Evolutionary conservation across 495 filamentous ascomycete species (phyloP).

Genomic region (Zalerion maritima): DNA sequence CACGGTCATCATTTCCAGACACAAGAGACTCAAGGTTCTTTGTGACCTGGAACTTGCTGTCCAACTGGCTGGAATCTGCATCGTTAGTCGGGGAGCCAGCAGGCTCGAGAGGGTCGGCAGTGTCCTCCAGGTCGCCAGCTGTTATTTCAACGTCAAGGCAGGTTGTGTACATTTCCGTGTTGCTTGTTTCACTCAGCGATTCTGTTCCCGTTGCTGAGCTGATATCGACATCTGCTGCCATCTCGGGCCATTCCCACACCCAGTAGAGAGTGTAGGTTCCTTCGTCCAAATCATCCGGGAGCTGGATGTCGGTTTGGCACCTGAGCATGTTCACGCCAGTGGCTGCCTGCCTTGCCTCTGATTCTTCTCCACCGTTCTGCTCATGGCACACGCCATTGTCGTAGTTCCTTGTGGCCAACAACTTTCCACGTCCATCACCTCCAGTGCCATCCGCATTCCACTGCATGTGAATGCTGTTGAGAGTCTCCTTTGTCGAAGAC

Average conservation of each 20-base stretch:
- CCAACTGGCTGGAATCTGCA: too few species aligned
- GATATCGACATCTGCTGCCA: constrained; percentile 17
- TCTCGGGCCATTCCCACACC: constrained; percentile 82
- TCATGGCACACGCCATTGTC: constrained; percentile 83
- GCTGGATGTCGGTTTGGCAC: constrained; percentile 64
- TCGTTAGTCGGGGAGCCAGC: constrained; percentile 20
- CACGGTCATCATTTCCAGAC: constrained; percentile 1
- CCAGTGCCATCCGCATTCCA: constrained; percentile 70
- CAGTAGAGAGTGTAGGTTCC: constrained; percentile 69
- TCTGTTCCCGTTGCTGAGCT: constrained; percentile 18
- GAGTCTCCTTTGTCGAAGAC: constrained; percentile 34
- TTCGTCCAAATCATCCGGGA: constrained; percentile 41
- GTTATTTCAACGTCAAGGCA: constrained; percentile 63
- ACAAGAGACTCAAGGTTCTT: constrained; percentile 8
- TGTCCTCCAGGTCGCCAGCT: constrained; percentile 15
- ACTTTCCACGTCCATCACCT: constrained; percentile 55
- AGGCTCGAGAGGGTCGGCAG: constrained; percentile 6
- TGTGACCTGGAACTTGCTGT: constrained; percentile 20
- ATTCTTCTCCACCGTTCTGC: constrained; percentile 33
- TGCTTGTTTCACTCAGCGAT: constrained; percentile 35
- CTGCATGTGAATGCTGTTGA: constrained; percentile 50
- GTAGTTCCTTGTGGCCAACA: constrained; percentile 59
- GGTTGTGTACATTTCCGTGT: constrained; percentile 59
- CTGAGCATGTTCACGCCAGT: constrained; percentile 39
- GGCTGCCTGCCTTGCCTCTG: constrained; percentile 31